Conservation (phyloP, 371 early-diverging fungal genomes). For the Coemansia sp. region DNA sequence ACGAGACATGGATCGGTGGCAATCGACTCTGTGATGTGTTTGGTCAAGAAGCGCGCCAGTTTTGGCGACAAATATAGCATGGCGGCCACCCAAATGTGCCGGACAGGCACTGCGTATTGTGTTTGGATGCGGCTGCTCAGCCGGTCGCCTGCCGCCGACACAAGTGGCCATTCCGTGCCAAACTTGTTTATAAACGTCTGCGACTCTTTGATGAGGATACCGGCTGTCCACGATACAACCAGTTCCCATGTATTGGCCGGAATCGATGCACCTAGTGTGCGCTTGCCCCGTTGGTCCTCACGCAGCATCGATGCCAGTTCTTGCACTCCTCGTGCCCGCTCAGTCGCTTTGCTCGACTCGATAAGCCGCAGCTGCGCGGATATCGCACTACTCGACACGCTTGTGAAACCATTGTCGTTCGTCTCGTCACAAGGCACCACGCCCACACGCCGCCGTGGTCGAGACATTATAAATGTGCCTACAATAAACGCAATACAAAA, state of each 20-base stretch:
- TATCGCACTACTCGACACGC: constrained; percentile 9
- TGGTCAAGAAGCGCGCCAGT: constrained; percentile 29
- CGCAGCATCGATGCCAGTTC: constrained; percentile 36
- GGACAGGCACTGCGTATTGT: constrained; percentile 32
- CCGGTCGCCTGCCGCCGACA: constrained; percentile 21
- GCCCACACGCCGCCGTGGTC: constrained; percentile 35
- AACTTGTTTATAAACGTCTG: constrained; percentile 36
- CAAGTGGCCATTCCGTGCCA: constrained; percentile 28
- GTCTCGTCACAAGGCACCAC: constrained; percentile 33
- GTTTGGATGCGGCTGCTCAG: constrained; percentile 35
- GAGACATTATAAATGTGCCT: constrained; percentile 1
- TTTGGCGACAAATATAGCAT: constrained; percentile 35
- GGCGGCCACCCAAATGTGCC: constrained; percentile 43
- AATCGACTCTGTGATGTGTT: constrained; percentile 33
- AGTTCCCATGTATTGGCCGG: constrained; percentile 22
- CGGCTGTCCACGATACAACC: constrained; percentile 38
- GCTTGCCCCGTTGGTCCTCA: constrained; percentile 19
- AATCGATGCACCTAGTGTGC: constrained; percentile 20
- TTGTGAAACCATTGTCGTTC: neutral
- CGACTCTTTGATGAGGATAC: constrained; percentile 38
- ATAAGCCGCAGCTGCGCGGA: constrained; percentile 26
- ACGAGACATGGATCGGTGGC: constrained; percentile 24
- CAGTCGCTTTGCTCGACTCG: constrained; percentile 40
- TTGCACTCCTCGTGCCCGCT: constrained; percentile 38
- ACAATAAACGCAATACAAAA: neutral